Conservation (phyloP, 2,329 filamentous ascomycete genomes). For the Dactylellina sp. region DNA sequence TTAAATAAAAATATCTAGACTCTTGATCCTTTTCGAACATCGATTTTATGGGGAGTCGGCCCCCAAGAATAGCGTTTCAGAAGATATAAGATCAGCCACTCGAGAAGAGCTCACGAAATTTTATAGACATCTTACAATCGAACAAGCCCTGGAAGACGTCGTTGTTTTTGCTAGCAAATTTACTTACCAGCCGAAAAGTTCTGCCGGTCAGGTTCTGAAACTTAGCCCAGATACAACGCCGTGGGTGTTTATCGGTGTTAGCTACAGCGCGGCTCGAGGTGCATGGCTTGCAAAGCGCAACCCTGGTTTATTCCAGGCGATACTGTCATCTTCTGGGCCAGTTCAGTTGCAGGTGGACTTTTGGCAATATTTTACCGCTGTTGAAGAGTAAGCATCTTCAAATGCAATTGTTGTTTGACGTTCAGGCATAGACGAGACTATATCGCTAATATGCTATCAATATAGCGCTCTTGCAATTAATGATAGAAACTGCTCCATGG, state of each 20-base stretch:
- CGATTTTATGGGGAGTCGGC: constrained; percentile 64
- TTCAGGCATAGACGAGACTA: too few relatives aligned
- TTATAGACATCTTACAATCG: constrained; percentile 63
- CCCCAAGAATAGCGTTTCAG: constrained; percentile 60
- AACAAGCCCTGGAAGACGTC: constrained; percentile 65
- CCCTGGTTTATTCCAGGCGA: constrained; percentile 58
- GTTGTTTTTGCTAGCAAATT: constrained; percentile 64
- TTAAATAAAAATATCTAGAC: constrained; percentile 35
- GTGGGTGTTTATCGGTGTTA: constrained; percentile 41
- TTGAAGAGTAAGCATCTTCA: constrained; percentile 60
- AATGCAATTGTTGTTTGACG: too few relatives aligned
- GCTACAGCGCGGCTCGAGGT: constrained; percentile 57
- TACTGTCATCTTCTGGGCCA: constrained; percentile 56
- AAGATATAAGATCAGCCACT: constrained; percentile 9
- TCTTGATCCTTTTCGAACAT: constrained; percentile 59
- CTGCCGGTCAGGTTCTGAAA: too few relatives aligned
- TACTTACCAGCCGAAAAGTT: constrained; percentile 60
- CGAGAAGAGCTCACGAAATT: constrained; percentile 61
- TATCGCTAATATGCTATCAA: background rate
- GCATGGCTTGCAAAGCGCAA: constrained; percentile 58
- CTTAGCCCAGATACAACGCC: constrained; percentile 54
- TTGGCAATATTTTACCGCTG: constrained; percentile 63
- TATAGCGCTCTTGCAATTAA: constrained; percentile 11
- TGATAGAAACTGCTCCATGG: constrained; percentile 52
- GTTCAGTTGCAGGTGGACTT: constrained; percentile 63